phyloP scores from a whole-genome alignment of 2,329 filamentous ascomycete species.

The Ilyonectria robusta region DNA sequence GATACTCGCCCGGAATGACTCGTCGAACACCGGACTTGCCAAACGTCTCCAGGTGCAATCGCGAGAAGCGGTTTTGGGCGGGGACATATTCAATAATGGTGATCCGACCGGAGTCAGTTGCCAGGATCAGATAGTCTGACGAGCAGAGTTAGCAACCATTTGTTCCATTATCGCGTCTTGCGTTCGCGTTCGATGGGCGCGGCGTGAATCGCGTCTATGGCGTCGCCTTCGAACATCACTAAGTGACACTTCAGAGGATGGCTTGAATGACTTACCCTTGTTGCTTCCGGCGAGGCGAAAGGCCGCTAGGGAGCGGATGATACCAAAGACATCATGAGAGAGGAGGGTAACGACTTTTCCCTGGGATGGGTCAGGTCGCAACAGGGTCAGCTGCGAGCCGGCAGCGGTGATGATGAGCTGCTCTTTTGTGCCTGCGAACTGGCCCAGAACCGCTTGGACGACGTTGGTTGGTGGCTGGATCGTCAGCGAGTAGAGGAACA shows the following conservation, averaged over 20 bases:
- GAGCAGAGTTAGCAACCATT: slow-evolving; percentile 46
- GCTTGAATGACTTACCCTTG: slow-evolving; percentile 82
- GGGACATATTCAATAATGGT: slow-evolving; percentile 93
- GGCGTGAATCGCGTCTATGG: slow-evolving; percentile 41
- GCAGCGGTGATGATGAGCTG: slow-evolving; percentile 97
- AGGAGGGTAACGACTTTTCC: slow-evolving; percentile 89
- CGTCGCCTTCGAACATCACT: slow-evolving; percentile 69
- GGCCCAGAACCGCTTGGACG: slow-evolving; percentile 91
- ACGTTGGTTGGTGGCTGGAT: slow-evolving; percentile 93
- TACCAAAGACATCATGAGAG: slow-evolving; percentile 96
- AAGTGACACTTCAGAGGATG: slow-evolving; percentile 69
- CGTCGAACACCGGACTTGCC: slow-evolving; percentile 96
- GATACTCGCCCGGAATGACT: slow-evolving; percentile 95
- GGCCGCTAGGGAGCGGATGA: slow-evolving; percentile 88
- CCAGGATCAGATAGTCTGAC: slow-evolving; percentile 94
- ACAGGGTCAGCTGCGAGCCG: slow-evolving; percentile 88
- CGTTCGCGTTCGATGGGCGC: slow-evolving; percentile 31
- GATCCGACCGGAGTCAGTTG: slow-evolving; percentile 95
- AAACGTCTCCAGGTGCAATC: slow-evolving; percentile 96
- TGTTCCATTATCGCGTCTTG: slow-evolving; percentile 47
- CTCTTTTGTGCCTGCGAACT: slow-evolving; percentile 96
- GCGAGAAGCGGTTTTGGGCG: slow-evolving; percentile 87
- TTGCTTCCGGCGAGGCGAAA: slow-evolving; percentile 94
- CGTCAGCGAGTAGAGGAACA: slow-evolving; percentile 98
- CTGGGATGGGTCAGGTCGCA: slow-evolving; percentile 87